These are phyloP conservation scores for Pichia membranifaciens DNA, from an alignment of 805 yeast species.

Conservation along the genomic window DNA sequence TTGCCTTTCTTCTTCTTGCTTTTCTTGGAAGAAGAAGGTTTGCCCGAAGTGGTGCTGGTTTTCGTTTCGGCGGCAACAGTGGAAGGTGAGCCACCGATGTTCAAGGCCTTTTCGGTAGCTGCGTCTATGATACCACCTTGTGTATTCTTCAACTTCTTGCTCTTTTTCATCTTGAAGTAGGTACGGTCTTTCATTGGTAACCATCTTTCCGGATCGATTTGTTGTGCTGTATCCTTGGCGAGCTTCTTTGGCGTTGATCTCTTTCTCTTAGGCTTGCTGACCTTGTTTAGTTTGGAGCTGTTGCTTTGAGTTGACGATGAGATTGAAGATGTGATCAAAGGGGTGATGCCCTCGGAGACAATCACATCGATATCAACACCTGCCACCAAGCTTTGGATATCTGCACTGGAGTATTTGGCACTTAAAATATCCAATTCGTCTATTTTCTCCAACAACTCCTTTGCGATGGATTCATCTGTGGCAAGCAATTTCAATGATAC, in stretches of 20 bases:
- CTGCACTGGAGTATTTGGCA: constrained; percentile 9
- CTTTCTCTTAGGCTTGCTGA: constrained; percentile 16
- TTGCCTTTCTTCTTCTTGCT: constrained; percentile 29
- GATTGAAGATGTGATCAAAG: constrained; percentile 17
- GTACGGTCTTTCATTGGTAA: constrained; percentile 81
- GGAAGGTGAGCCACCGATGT: constrained; percentile 14
- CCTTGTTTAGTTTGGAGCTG: neutral
- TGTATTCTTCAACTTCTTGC: constrained; percentile 50
- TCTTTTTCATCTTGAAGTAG: constrained; percentile 72
- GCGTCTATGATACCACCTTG: constrained; percentile 57
- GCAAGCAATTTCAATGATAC: constrained; percentile 35
- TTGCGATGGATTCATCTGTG: constrained; percentile 29
- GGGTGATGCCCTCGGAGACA: constrained; percentile 25
- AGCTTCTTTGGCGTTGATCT: constrained; percentile 27
- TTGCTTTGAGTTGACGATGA: constrained; percentile 5
- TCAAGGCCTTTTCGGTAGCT: constrained; percentile 35
- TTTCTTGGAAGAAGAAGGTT: constrained; percentile 15
- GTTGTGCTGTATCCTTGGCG: constrained; percentile 21
- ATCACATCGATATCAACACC: constrained; percentile 30
- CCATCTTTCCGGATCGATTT: constrained; percentile 80
- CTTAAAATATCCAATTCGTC: constrained; percentile 17
- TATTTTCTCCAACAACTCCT: constrained; percentile 25
- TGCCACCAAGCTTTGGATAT: constrained; percentile 24
- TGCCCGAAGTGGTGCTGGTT: neutral
- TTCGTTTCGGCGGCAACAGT: constrained; percentile 11